A percentile compares a stretch with the other conserved stretches of the same genome.
These are phyloP conservation scores for Plantago lanceolata DNA, from an alignment of 305 asterid genomes.

Conservation along the genomic window DNA sequence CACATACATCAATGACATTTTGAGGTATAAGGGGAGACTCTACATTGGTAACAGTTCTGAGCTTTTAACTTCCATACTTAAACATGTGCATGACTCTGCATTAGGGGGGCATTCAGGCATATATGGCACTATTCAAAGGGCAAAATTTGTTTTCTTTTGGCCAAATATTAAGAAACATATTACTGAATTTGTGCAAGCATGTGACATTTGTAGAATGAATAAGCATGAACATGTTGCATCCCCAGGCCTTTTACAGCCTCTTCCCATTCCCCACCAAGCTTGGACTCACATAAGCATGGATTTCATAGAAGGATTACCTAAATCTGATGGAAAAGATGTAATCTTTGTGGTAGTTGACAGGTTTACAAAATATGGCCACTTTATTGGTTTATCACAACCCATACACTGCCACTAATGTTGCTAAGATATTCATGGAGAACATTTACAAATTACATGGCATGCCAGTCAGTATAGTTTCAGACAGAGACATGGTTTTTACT, in stretches of 20 bases:
- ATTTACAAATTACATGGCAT: neutral
- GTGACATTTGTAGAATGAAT: neutral
- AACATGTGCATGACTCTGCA: neutral
- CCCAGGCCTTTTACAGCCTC: neutral
- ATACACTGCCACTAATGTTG: neutral
- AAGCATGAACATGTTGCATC: neutral
- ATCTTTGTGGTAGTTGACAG: neutral
- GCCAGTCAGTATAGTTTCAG: neutral
- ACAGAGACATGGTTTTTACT: neutral
- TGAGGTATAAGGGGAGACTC: no score
- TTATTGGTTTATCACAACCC: neutral
- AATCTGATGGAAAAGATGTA: neutral
- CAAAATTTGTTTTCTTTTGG: neutral
- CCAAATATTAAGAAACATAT: neutral
- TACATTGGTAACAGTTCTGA: no score
- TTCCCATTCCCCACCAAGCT: neutral
- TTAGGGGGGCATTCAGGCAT: neutral
- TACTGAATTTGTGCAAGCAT: neutral
- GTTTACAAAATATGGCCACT: neutral
- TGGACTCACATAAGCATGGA: neutral
- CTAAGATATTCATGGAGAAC: neutral
- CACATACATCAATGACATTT: no score
- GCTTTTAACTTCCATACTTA: no score
- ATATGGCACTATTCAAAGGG: neutral
- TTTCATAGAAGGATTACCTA: neutral